Base-by-base conservation (phyloP, 2,329 filamentous ascomycete species). In the Calonectria hongkongensis region DNA sequence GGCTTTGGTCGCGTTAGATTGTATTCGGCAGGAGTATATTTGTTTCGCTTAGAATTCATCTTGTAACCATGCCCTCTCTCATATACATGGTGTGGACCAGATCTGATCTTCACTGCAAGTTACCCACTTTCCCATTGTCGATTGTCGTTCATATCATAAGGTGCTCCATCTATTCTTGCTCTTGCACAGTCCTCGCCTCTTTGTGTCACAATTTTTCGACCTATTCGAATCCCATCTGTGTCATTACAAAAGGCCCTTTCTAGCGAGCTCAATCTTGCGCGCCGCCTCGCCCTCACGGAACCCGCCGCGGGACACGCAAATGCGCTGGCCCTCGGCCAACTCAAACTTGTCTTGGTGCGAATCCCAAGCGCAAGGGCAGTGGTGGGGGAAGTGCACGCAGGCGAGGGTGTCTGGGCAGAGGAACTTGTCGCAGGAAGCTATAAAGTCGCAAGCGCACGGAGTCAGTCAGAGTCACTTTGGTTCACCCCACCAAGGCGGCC, bases 321-420 rank as follows among this genome's bases (percentile, higher is more conserved):
- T 87, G 48, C 93, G 90, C 77, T 92, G 91, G 0, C 94, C 94
- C 4, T 96, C 93, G 6, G 88, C 91, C 36, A 92, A 80, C 84
- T 94, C 94, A 75, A 95, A 90, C 82, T 97, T 97, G 77, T 96
- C 94, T 81, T 96, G 92, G 74, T 94, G 87, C 10, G 88, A 85
- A 1, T 94, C 92, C 87, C 94, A 98, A 2, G 95, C 89, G 86
- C 97, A 99, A 33, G 97, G 97, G 85, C 97, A 99, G 85, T 99
- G 97, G 83, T 98, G 96, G 1, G 97, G 96, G 86, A 98, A 97
- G 83, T 97, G 93, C 8, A 99, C 97, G 87, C 97, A 99, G 43
- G 96, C 94, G 73, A 99, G 90, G 0, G 97, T 98, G 76, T 95
- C 95, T 2, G 97, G 96, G 83, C 97, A 99, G 68, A 99, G 92